A percentile compares a stretch with the other conserved stretches of the same genome.
These are phyloP conservation scores for Microbotryum violaceum DNA, from an alignment of 1,284 basidiomycete species.

Conservation along the genomic window DNA sequence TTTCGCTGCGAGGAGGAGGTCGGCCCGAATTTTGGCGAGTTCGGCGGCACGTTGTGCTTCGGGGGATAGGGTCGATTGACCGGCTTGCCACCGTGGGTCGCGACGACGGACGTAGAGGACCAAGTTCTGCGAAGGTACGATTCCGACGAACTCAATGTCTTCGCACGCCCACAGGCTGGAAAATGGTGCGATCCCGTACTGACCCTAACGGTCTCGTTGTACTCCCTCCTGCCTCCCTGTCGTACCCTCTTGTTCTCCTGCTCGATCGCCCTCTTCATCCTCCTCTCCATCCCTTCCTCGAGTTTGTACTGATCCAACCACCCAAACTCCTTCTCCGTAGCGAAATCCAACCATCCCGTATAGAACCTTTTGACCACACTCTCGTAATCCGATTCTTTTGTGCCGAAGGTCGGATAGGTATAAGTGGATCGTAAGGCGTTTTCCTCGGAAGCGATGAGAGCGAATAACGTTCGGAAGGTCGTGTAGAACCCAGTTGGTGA, in stretches of 20 bases:
- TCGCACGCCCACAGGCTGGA: slow-evolving; percentile 2
- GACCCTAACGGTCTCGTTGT: slow-evolving; percentile 84
- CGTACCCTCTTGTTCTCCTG: slow-evolving; percentile 89
- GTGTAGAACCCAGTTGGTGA: slow-evolving; percentile 72
- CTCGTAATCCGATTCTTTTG: slow-evolving; percentile 63
- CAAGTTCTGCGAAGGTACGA: slow-evolving; percentile 52
- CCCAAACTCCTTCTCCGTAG: slow-evolving; percentile 77
- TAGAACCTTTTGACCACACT: slow-evolving; percentile 57
- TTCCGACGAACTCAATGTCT: not conserved
- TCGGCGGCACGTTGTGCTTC: slow-evolving; percentile 32
- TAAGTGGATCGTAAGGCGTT: slow-evolving; percentile 45
- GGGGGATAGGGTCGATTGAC: slow-evolving; percentile 14
- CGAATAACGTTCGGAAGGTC: slow-evolving; percentile 82
- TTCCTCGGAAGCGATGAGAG: slow-evolving; percentile 72
- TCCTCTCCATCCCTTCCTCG: slow-evolving; percentile 76
- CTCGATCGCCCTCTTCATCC: slow-evolving; percentile 85
- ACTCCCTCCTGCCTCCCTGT: slow-evolving; percentile 74
- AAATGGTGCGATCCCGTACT: slow-evolving; percentile 34
- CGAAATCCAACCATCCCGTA: slow-evolving; percentile 75
- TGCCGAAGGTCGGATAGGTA: slow-evolving; percentile 75
- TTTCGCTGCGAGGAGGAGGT: slow-evolving; percentile 32
- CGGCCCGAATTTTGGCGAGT: slow-evolving; percentile 5
- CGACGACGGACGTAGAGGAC: slow-evolving; percentile 83
- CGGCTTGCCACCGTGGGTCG: slow-evolving; percentile 66
- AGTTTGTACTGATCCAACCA: slow-evolving; percentile 84